phyloP scores from a whole-genome alignment of 164 flowering plant species.

The Chloranthus sessilifolius region DNA sequence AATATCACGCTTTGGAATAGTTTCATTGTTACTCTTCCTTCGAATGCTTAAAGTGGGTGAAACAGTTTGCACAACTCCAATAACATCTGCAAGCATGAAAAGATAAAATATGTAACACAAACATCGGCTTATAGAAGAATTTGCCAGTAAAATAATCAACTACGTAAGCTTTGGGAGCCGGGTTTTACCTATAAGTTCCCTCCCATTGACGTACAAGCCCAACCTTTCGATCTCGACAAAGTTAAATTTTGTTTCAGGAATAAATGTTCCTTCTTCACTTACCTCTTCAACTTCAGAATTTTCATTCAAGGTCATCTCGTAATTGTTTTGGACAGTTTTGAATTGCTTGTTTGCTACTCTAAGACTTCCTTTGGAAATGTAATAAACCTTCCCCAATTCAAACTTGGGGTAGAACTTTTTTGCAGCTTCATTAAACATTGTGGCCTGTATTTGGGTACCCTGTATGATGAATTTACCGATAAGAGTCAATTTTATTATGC shows the following conservation, averaged over 20 bases:
- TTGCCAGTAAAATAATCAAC: not conserved
- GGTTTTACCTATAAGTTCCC: constrained; percentile 68
- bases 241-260: constrained; percentile 71
- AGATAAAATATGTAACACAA: not conserved
- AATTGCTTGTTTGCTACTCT: constrained; percentile 87
- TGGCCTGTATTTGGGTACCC: constrained; percentile 99
- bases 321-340: constrained; percentile 87
- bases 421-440: constrained; percentile 96
- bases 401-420: constrained; percentile 71
- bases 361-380: constrained; percentile 76
- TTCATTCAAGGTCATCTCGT: constrained; percentile 93
- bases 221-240: constrained; percentile 80
- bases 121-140: not conserved
- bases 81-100: constrained; percentile 58
- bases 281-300: constrained; percentile 87
- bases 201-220: constrained; percentile 73
- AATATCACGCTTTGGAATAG: constrained; percentile 82
- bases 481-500: not conserved
- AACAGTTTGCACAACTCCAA: constrained; percentile 88
- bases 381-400: constrained; percentile 80
- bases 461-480: constrained; percentile 23
- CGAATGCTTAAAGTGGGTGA: constrained; percentile 72
- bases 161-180: not conserved
- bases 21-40: constrained; percentile 79
- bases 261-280: constrained; percentile 48